Conservation (phyloP, 1,139 yeast species). For the Meyerozyma elateridarum region DNA sequence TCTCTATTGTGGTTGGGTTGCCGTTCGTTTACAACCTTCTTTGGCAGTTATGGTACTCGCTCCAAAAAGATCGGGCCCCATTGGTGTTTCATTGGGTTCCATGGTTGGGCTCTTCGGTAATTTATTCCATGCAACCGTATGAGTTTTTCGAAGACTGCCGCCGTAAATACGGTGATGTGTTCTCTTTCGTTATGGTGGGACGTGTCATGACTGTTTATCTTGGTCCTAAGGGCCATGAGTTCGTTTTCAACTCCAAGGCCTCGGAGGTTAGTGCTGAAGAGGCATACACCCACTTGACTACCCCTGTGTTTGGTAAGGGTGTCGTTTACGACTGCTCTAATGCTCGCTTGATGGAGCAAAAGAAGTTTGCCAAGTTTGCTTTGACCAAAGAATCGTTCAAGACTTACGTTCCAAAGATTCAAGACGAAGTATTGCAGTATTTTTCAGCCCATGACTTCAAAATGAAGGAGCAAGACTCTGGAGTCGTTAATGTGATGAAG, state of each 20-base stretch:
- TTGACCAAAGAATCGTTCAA: slow-evolving; percentile 82
- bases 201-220: slow-evolving; percentile 91
- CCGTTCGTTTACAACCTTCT: slow-evolving; percentile 58
- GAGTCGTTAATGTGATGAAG: slow-evolving; percentile 67
- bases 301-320: slow-evolving; percentile 97
- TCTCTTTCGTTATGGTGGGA: slow-evolving; percentile 84
- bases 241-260: slow-evolving; percentile 85
- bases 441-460: slow-evolving; percentile 40
- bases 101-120: slow-evolving; percentile 89
- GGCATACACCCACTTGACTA: slow-evolving; percentile 90
- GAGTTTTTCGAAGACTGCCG: slow-evolving; percentile 79
- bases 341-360: slow-evolving; percentile 92
- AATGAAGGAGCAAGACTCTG: slow-evolving; percentile 34
- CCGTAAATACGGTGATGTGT: slow-evolving; percentile 83
- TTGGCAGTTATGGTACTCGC: slow-evolving; percentile 67
- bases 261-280: slow-evolving; percentile 94
- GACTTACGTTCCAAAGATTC: slow-evolving; percentile 81
- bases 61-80: slow-evolving; percentile 80
- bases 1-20: slow-evolving; percentile 33
- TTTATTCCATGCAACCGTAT: slow-evolving; percentile 90
- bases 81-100: slow-evolving; percentile 91
- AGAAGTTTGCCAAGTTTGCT: slow-evolving; percentile 91
- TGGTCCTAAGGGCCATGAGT: slow-evolving; percentile 98
- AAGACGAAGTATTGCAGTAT: slow-evolving; percentile 69
- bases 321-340: slow-evolving; percentile 97